Percentiles rank a stretch among this genome's conserved stretches.
Evolutionary conservation across 176 grass and related monocot species (phyloP).

Genomic region (Rhynchospora breviuscula): DNA sequence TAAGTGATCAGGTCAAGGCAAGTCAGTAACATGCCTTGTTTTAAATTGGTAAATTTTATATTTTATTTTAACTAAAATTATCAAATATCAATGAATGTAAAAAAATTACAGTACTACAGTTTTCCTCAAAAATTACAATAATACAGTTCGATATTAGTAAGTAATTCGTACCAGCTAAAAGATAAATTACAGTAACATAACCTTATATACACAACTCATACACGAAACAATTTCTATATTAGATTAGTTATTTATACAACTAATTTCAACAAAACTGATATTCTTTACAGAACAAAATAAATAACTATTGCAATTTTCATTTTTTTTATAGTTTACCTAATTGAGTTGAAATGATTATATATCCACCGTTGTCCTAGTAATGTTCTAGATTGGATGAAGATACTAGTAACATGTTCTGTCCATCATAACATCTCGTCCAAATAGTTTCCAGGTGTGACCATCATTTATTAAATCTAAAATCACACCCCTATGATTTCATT

Average conservation of each 20-base stretch:
- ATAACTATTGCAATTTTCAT: neutral
- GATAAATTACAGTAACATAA: too few relatives aligned
- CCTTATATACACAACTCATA: neutral
- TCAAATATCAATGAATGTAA: neutral
- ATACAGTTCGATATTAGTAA: too few relatives aligned
- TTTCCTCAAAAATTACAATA: too few relatives aligned
- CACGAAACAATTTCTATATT: neutral
- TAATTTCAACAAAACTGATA: neutral
- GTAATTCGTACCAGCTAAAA: too few relatives aligned
- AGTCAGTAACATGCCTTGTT: neutral
- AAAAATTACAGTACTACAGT: too few relatives aligned
- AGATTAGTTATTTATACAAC: neutral
- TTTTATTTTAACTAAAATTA: neutral
- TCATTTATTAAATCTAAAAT: neutral
- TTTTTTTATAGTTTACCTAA: neutral
- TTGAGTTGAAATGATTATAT: neutral
- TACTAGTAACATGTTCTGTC: neutral
- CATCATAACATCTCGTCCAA: neutral
- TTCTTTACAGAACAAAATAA: neutral
- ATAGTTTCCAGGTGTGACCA: neutral
- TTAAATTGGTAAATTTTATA: neutral
- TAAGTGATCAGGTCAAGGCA: neutral
- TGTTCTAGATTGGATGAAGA: neutral
- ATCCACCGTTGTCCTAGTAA: neutral
- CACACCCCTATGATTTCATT: neutral